A percentile compares a stretch with the other conserved stretches of the same genome.
phyloP scores from a whole-genome alignment of 2,329 filamentous ascomycete species.

The Furcasterigmium sp. region DNA sequence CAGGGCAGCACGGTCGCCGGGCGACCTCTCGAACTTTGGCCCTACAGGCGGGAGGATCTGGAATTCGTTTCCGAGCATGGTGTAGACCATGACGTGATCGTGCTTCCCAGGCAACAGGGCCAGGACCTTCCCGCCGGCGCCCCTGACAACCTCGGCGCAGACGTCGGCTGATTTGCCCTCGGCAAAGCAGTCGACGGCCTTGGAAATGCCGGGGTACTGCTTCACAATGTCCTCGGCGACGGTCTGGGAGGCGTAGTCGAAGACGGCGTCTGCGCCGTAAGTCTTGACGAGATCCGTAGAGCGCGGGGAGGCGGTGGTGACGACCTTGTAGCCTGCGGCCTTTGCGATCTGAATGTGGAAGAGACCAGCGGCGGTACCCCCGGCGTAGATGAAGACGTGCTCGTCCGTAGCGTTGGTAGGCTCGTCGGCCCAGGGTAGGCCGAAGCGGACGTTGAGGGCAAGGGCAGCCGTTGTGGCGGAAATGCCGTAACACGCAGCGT shows the following conservation, averaged over 20 bases:
- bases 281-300: conserved; percentile 28
- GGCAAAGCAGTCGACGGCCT: conserved; percentile 24
- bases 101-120: conserved; percentile 16
- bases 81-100: conserved; percentile 18
- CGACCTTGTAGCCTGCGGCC: conserved; percentile 24
- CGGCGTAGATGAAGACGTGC: conserved; percentile 34
- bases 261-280: conserved; percentile 22
- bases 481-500: conserved; percentile 22
- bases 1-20: conserved; percentile 15
- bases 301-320: conserved; percentile 23
- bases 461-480: conserved; percentile 35
- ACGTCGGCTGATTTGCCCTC: conserved; percentile 21
- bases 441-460: background rate
- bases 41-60: conserved; percentile 19
- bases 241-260: conserved; percentile 21
- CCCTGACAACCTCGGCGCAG: conserved; percentile 17
- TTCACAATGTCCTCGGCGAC: conserved; percentile 16
- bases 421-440: conserved; percentile 18
- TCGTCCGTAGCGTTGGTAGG: conserved; percentile 40
- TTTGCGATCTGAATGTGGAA: conserved; percentile 34
- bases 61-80: conserved; percentile 16
- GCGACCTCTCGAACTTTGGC: conserved; percentile 20
- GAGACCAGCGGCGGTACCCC: conserved; percentile 50
- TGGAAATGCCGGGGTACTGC: conserved; percentile 17
- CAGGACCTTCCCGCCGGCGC: conserved; percentile 21